Percentiles rank a stretch among this genome's conserved stretches.
Evolutionary conservation across 2,329 filamentous ascomycete genomes (phyloP).

Genomic region (Verticillium nubilum): DNA sequence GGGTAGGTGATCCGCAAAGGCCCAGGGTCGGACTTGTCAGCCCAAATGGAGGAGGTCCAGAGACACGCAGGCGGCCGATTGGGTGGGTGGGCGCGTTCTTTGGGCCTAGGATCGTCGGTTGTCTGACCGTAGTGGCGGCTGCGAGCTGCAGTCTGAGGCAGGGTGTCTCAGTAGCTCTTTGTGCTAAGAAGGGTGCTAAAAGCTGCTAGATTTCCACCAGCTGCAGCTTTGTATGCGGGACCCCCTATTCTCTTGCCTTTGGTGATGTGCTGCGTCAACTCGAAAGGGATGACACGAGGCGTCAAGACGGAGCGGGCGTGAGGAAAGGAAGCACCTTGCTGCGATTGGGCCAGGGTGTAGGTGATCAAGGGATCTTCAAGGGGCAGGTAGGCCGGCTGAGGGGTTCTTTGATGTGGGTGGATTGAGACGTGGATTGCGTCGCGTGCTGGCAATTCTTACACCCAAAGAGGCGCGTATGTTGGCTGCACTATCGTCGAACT

Average conservation of each 20-base stretch:
- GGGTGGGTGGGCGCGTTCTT: neutral
- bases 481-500: neutral
- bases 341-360: neutral
- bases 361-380: neutral
- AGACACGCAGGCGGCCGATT: neutral
- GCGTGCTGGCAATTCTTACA: neutral
- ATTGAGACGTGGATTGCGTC: neutral
- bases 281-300: neutral
- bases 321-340: neutral
- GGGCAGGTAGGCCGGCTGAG: neutral
- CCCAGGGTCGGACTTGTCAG: neutral
- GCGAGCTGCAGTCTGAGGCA: neutral
- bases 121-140: neutral
- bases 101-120: neutral
- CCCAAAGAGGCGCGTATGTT: neutral
- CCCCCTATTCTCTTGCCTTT: neutral
- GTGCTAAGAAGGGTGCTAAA: neutral
- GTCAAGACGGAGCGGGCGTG: neutral
- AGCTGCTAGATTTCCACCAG: neutral
- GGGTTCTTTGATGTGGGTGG: neutral
- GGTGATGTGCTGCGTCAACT: neutral
- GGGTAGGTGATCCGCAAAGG: neutral
- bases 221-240: neutral
- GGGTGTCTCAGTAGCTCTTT: neutral
- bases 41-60: neutral